Percentiles rank a stretch among this genome's conserved stretches.
Evolutionary conservation across 164 flowering plant species (phyloP).

Genomic region (Berberis thunbergii): DNA sequence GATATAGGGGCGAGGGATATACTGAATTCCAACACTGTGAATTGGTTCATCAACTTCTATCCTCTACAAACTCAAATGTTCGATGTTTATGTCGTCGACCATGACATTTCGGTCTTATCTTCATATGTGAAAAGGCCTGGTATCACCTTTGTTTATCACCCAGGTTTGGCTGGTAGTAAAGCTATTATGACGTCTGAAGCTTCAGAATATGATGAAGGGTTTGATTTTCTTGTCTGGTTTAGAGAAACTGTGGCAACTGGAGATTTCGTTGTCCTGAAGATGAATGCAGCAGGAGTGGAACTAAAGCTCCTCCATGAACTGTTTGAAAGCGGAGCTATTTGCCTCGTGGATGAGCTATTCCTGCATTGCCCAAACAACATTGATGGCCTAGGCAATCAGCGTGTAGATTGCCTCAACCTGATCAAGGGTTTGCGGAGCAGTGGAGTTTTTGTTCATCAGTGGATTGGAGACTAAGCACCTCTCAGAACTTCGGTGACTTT

Average conservation of each 20-base stretch:
- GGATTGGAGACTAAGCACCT: slow-evolving; percentile 32
- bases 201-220: slow-evolving; percentile 37
- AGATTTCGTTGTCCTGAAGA: slow-evolving; percentile 68
- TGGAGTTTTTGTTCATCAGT: slow-evolving; percentile 74
- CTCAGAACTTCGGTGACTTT: slow-evolving; percentile 4
- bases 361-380: slow-evolving; percentile 41
- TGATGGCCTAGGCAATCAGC: slow-evolving; percentile 14
- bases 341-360: slow-evolving; percentile 81
- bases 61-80: slow-evolving; percentile 34
- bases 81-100: slow-evolving; percentile 55
- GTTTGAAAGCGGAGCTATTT: slow-evolving; percentile 58
- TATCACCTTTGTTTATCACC: slow-evolving; percentile 67
- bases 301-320: slow-evolving; percentile 47
- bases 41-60: slow-evolving; percentile 44
- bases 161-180: slow-evolving; percentile 40
- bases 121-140: slow-evolving; percentile 65
- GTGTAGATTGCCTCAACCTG: slow-evolving; percentile 42
- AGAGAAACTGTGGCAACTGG: slow-evolving; percentile 44
- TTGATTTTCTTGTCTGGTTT: slow-evolving; percentile 71
- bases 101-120: slow-evolving; percentile 46
- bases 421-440: slow-evolving; percentile 41
- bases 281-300: slow-evolving; percentile 51
- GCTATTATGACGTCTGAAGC: slow-evolving; percentile 4
- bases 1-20: slow-evolving; percentile 57
- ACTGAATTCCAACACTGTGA: slow-evolving; percentile 24